Evolutionary conservation across 352 stramenopile genomes (phyloP).

Genomic region (Phytophthora parvispora): DNA sequence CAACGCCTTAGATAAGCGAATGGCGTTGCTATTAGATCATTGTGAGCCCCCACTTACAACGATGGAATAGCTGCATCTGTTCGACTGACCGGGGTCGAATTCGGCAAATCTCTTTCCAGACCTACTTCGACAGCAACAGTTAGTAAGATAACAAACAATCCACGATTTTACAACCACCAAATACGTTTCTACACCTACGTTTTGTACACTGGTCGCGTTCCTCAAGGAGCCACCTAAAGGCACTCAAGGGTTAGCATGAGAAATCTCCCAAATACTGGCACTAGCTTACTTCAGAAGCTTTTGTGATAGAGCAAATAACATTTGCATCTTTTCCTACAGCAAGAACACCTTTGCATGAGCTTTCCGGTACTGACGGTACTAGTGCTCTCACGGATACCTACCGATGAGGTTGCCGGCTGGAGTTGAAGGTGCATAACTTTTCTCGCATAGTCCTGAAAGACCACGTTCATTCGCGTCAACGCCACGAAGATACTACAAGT

Average conservation of each 20-base stretch:
- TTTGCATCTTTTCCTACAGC: constrained; percentile 45
- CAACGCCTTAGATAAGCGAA: neutral
- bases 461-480: neutral
- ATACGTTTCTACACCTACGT: constrained; percentile 17
- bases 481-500: neutral
- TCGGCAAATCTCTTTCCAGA: neutral
- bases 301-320: constrained; percentile 48
- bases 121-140: constrained; percentile 7
- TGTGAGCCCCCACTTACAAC: constrained; percentile 17
- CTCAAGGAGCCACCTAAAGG: constrained; percentile 41
- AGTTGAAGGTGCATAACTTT: constrained; percentile 47
- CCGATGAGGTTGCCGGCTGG: constrained; percentile 25
- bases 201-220: constrained; percentile 31
- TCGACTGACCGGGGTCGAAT: neutral
- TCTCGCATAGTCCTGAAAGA: constrained; percentile 37
- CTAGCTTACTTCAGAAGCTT: constrained; percentile 48
- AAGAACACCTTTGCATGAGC: neutral
- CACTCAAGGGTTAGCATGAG: too few relatives aligned
- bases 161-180: too few relatives aligned
- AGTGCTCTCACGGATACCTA: neutral
- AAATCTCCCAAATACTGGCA: too few relatives aligned
- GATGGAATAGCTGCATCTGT: neutral
- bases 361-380: neutral
- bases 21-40: too few relatives aligned
- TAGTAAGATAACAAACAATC: too few relatives aligned